Conservation (phyloP, 208 protist species). For the Trypanosoma conorhini region DNA sequence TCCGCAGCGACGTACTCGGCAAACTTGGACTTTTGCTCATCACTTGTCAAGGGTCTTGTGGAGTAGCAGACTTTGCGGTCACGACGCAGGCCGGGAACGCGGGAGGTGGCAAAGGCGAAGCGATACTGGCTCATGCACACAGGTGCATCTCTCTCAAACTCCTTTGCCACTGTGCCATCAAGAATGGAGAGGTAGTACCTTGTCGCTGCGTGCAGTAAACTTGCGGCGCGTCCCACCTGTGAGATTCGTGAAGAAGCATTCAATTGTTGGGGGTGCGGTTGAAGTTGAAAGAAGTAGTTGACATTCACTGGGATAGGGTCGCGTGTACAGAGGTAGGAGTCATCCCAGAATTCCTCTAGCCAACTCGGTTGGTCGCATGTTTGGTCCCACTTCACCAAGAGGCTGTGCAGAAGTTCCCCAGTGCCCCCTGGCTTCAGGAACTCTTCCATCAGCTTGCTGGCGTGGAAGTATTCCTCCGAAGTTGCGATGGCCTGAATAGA, state of each 20-base stretch:
- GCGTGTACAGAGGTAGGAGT: conserved; percentile 37
- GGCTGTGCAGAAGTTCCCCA: conserved; percentile 30
- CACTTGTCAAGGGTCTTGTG: conserved; percentile 25
- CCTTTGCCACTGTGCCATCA: conserved; percentile 26
- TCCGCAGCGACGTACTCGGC: conserved; percentile 31
- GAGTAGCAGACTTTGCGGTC: conserved; percentile 46
- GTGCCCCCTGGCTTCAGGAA: conserved; percentile 27
- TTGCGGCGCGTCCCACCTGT: conserved; percentile 43
- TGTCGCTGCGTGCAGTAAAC: conserved; percentile 40
- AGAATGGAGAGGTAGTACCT: conserved; percentile 34
- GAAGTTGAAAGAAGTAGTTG: conserved; percentile 53
- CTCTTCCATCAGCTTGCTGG: conserved; percentile 23
- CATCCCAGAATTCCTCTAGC: conserved; percentile 45
- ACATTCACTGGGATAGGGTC: conserved; percentile 51
- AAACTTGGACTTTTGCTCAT: conserved; percentile 38
- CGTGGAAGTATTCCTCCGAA: conserved; percentile 34
- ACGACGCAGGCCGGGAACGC: conserved; percentile 36
- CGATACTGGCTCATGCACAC: conserved; percentile 51
- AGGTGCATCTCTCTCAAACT: conserved; percentile 36
- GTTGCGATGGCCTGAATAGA: conserved; percentile 33
- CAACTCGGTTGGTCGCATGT: conserved; percentile 29
- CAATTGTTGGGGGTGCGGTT: conserved; percentile 23
- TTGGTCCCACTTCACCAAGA: conserved; percentile 30
- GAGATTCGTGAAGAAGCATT: conserved; percentile 5
- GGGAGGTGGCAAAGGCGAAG: conserved; percentile 39